Base-by-base conservation (phyloP, 2,329 filamentous ascomycete species). In the Penicillium verrucosum region DNA sequence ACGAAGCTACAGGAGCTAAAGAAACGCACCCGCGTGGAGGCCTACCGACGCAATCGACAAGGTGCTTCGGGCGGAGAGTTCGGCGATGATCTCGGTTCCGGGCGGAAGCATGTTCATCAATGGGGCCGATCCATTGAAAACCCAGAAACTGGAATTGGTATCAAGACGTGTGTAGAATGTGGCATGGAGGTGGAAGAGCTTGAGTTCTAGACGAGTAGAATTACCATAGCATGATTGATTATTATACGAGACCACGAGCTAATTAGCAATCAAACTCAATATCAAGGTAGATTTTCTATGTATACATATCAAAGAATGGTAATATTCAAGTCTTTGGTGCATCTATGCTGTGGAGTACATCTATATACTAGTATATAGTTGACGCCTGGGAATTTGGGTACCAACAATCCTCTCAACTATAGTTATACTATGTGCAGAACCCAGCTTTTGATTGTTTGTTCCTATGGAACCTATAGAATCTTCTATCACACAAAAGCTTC, bases 11-110 rank as follows among this genome's bases (percentile, higher is more conserved):
- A 89, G 6, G 92, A 97, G 51, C 72, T 99, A 61, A 99, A 97
- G 81, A 92, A 93, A 75, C 87, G 92, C 72, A 99, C 94, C 12
- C 81, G 92, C 44, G 92, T 95, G 0, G 94, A 97, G 65, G 90
- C 92, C 0, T 96, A 93, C 66, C 85, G 92, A 54, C 80, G 92
- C 48, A 87, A 87, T 65, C 82, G 85, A 53, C 83, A 82, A 54
- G 77, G 76, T 1, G 67, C 67, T 7, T 63, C 70, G 6, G 80
- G 78, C 8, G 79, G 77, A 0, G 74, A 76, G 57, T 96, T 97
- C 77, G 92, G 93, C 0, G 90, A 96, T 72, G 82, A 82, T 50
- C 81, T 97, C 25, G 84, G 82, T 5, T 80, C 78, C 44, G 81
- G 82, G 6, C 84, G 85, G 16, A 89, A 84, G 67, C 94, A 99